Base-by-base conservation (phyloP, 2,329 filamentous ascomycete species). In the Apiospora hydei region DNA sequence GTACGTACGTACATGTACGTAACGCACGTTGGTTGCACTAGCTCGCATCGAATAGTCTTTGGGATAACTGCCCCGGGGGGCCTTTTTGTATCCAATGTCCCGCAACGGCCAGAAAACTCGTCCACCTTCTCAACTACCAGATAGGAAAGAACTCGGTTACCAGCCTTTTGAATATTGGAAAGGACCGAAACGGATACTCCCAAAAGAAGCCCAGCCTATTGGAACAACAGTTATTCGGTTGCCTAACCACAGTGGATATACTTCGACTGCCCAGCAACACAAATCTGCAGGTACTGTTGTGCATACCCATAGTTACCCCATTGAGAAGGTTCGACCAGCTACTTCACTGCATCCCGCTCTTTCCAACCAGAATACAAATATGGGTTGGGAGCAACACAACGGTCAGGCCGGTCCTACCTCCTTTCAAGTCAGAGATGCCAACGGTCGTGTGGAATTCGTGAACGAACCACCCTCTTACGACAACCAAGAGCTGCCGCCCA, bases 131-230 rank as follows among this genome's bases (percentile, higher is more conserved):
- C 61, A 41, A 46, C 71, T 61, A 24, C 67, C 47, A 13, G 24
- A 64, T 21, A 43, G 24, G 13, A 67, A 18, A n/a, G 46, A 71
- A 16, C 53, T 73, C 6, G 72, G 72, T 14, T 73, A 73, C 69
- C 67, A 53, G 18, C 72, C 72, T 14, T 73, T 73, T 34, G 72
- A 73, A 57, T 73, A 73, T 68, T 73, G 72, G 72, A 73, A 73
- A 51, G 72, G 72, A 57, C 72, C 72, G n/a, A 73, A 70, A 61
- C 66, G n/a, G 44, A 16, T 44, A 30, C 66, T 44, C 43, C 66
- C 66, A 30, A 30, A 13, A 46, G 24, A 16, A 18, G 26, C 16
- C 5, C 68, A 43, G 41, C 68, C 46, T 41, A 30, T 53, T 26
- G 49, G 64, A 13, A 69, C 64, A 13, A 69, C 64, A 44, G 44